These are phyloP conservation scores for Anthoceros angustus DNA, from an alignment of 225 moss, liverwort and hornwort genomes.

Conservation along the genomic window DNA sequence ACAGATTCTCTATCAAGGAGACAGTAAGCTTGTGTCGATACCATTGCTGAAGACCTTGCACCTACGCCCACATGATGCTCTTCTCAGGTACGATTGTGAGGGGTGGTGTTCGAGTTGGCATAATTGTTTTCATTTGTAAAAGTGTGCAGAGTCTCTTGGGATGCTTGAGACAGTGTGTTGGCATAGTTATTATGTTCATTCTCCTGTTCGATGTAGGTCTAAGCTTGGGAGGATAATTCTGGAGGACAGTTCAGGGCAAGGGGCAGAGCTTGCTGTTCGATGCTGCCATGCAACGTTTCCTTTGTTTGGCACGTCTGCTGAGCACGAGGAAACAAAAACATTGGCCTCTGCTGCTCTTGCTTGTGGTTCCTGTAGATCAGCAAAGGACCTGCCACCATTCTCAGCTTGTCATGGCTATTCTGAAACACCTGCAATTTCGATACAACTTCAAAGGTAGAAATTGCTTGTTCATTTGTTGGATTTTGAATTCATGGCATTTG, in stretches of 20 bases:
- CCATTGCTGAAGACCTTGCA: background rate
- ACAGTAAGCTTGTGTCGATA: background rate
- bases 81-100: background rate
- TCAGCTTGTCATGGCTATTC: conserved; percentile 12
- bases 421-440: conserved; percentile 18
- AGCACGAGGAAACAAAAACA: background rate
- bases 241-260: conserved; percentile 40
- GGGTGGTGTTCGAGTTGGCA: background rate
- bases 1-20: background rate
- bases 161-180: no score
- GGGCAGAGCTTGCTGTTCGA: conserved; percentile 38
- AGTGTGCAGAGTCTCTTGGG: no score
- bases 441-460: conserved; percentile 28
- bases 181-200: background rate
- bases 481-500: background rate
- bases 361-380: conserved; percentile 6
- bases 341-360: conserved; percentile 42
- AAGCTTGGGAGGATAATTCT: conserved; percentile 69
- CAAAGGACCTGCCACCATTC: background rate
- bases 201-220: conserved; percentile 23
- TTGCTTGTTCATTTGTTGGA: background rate
- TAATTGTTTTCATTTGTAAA: no score
- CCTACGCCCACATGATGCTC: background rate
- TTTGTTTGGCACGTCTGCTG: background rate
- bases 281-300: conserved; percentile 28